Evolutionary conservation across 2,329 filamentous ascomycete genomes (phyloP).

Genomic region (Colletotrichum salicis): DNA sequence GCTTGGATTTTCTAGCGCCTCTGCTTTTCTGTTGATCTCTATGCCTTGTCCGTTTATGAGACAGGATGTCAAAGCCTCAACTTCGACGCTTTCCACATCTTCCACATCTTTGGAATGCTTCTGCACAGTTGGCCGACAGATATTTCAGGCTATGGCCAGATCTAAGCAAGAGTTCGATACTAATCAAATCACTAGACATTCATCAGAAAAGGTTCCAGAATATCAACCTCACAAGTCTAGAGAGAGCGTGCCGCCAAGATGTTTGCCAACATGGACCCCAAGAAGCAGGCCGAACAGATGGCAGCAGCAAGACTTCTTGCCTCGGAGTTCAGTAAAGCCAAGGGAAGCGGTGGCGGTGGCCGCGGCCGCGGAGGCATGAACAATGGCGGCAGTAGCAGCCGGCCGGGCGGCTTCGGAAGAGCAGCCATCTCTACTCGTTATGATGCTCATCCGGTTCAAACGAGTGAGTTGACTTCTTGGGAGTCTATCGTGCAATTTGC

Average conservation of each 20-base stretch:
- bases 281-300: not conserved
- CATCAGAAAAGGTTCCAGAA: not conserved
- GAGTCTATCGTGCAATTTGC: not conserved
- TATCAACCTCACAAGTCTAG: not conserved
- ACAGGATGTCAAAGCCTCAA: not conserved
- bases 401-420: not conserved
- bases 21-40: not conserved
- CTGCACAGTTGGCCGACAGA: not conserved
- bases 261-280: not conserved
- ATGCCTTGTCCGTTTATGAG: not conserved
- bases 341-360: not conserved
- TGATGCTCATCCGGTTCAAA: not conserved
- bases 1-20: not conserved
- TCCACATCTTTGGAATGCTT: not conserved
- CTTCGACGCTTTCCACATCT: not conserved
- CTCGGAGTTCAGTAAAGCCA: not conserved
- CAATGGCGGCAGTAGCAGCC: not conserved
- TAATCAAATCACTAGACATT: not conserved
- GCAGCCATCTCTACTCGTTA: not conserved
- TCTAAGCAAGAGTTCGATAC: not conserved
- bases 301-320: constrained; percentile 2
- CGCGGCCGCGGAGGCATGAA: not conserved
- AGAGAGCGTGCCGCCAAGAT: not conserved
- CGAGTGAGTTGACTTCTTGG: not conserved
- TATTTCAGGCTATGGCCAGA: not conserved